Conservation (phyloP, 2,329 filamentous ascomycete genomes). For the Botryotinia calthae region DNA sequence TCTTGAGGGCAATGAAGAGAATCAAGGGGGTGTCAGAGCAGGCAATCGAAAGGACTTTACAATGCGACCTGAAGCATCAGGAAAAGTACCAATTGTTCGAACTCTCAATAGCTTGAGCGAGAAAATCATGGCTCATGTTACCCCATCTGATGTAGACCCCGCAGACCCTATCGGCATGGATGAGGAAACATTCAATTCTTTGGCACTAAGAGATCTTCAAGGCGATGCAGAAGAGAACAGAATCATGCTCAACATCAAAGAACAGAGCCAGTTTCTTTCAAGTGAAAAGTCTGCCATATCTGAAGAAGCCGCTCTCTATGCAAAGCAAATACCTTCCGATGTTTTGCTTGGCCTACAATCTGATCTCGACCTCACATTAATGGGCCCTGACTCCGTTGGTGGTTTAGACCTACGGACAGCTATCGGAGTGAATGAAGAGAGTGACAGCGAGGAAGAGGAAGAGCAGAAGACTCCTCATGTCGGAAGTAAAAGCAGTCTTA, state of each 20-base stretch:
- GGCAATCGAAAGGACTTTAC: slow-evolving; percentile 88
- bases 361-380: slow-evolving; percentile 52
- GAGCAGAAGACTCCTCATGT: slow-evolving; percentile 55
- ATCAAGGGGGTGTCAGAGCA: slow-evolving; percentile 75
- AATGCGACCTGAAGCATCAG: slow-evolving; percentile 73
- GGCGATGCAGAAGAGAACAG: slow-evolving; percentile 71
- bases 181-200: slow-evolving; percentile 69
- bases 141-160: slow-evolving; percentile 70
- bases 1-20: slow-evolving; percentile 90
- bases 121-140: slow-evolving; percentile 87
- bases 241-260: slow-evolving; percentile 81
- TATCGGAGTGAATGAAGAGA: slow-evolving; percentile 69
- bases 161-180: slow-evolving; percentile 65
- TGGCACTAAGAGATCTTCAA: slow-evolving; percentile 77
- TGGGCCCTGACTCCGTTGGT: slow-evolving; percentile 48
- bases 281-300: slow-evolving; percentile 46
- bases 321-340: slow-evolving; percentile 65
- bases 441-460: slow-evolving; percentile 63
- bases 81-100: slow-evolving; percentile 83
- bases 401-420: slow-evolving; percentile 60
- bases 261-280: slow-evolving; percentile 81
- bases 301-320: slow-evolving; percentile 50
- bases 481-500: slow-evolving; percentile 66
- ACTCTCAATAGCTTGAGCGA: slow-evolving; percentile 88
- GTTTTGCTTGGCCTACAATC: slow-evolving; percentile 63